Conservation (phyloP, 2,329 filamentous ascomycete genomes). For the Madurella mycetomatis region DNA sequence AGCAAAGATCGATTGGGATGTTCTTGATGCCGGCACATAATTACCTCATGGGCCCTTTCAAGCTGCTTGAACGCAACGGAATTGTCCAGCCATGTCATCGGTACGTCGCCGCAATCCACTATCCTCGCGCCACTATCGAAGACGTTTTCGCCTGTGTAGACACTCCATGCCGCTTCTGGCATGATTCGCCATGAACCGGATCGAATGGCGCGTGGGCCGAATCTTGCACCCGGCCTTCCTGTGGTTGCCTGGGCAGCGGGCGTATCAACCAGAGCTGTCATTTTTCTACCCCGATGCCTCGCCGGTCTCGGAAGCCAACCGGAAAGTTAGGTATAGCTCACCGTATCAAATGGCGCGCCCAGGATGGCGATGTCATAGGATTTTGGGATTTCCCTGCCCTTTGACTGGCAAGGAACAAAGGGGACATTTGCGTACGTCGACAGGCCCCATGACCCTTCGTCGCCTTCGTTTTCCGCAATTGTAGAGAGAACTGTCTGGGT, state of each 20-base stretch:
- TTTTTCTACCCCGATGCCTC: too few relatives aligned
- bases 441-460: too few relatives aligned
- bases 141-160: constrained; percentile 26
- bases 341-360: constrained; percentile 49
- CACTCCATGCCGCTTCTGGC: constrained; percentile 19
- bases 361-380: constrained; percentile 55
- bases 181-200: constrained; percentile 23
- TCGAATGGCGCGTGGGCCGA: constrained; percentile 28
- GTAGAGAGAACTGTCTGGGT: too few relatives aligned
- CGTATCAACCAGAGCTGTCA: too few relatives aligned
- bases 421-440: too few relatives aligned
- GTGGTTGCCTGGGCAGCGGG: constrained; percentile 16
- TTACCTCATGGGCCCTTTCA: constrained; percentile 55
- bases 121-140: constrained; percentile 37
- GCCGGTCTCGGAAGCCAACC: too few relatives aligned
- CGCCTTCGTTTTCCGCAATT: too few relatives aligned
- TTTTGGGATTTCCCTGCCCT: too few relatives aligned
- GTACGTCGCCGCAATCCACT: constrained; percentile 76
- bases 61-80: constrained; percentile 68
- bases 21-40: too few relatives aligned
- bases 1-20: too few relatives aligned
- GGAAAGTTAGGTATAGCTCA: not conserved
- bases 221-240: constrained; percentile 29
- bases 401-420: too few relatives aligned
- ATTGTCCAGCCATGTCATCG: constrained; percentile 74